phyloP scores from a whole-genome alignment of 2,329 filamentous ascomycete genomes.

The Venturia effusa region DNA sequence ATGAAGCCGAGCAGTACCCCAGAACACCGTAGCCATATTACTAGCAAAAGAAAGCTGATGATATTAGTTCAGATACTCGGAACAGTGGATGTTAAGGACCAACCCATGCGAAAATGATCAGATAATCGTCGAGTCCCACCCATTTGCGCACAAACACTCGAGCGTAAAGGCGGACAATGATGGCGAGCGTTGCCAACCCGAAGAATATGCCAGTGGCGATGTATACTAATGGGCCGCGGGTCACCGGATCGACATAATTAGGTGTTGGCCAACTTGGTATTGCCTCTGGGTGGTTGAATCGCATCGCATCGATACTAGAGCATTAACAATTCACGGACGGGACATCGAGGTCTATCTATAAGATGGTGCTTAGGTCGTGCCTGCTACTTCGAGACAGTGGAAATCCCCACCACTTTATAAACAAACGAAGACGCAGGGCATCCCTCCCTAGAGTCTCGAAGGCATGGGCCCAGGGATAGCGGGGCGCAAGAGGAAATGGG shows the following conservation, averaged over 20 bases:
- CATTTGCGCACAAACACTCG: slow-evolving; percentile 6
- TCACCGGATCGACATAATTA: slow-evolving; percentile 2
- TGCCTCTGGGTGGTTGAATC: slow-evolving; percentile 4
- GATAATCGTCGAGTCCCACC: slow-evolving; percentile 8
- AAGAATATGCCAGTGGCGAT: slow-evolving; percentile 4
- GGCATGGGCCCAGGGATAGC: neutral
- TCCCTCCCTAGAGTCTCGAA: neutral
- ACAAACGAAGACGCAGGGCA: neutral
- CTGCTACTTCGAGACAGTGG: neutral
- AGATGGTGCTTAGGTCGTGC: neutral
- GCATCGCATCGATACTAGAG: neutral
- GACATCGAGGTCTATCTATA: neutral
- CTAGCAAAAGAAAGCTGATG: neutral
- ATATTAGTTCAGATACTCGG: neutral
- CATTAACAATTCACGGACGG: neutral
- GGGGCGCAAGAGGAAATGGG: neutral
- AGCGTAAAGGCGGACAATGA: neutral
- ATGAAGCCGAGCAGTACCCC: neutral
- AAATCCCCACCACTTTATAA: neutral
- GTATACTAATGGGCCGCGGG: neutral
- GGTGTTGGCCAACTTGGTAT: slow-evolving; percentile 5
- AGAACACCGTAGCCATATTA: neutral
- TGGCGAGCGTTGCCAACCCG: neutral
- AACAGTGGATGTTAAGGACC: neutral
- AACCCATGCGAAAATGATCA: neutral